Percentiles rank a stretch among this genome's conserved stretches.
Evolutionary conservation across 192 early-diverging fungal species (phyloP).

Genomic region (Anaeromyces robustus): DNA sequence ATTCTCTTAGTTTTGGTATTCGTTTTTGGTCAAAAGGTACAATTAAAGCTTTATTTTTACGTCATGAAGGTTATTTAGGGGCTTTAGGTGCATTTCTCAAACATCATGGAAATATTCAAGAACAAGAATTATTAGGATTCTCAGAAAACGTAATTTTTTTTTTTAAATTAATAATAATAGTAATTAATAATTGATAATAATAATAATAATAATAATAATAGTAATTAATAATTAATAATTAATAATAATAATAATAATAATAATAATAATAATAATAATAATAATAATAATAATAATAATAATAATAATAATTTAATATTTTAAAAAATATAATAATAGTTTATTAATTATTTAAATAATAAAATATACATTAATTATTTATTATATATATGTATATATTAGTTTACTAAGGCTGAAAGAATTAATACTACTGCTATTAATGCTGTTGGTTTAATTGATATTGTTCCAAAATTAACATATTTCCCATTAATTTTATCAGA

Average conservation of each 20-base stretch:
- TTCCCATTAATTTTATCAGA: conserved; percentile 42
- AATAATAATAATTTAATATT: too few relatives aligned
- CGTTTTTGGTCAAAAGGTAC: conserved; percentile 93
- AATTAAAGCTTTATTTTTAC: conserved; percentile 84
- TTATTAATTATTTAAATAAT: too few relatives aligned
- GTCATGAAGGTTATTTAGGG: conserved; percentile 94
- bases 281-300: too few relatives aligned
- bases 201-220: too few relatives aligned
- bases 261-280: too few relatives aligned
- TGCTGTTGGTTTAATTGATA: not conserved
- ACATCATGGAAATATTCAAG: conserved; percentile 6
- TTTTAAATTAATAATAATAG: not conserved
- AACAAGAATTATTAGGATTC: not conserved
- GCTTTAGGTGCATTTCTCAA: conserved; percentile 77
- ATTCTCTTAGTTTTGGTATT: conserved; percentile 90
- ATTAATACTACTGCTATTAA: not conserved
- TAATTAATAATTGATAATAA: not conserved
- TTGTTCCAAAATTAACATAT: not conserved
- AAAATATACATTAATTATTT: too few relatives aligned
- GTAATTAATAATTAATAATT: too few relatives aligned
- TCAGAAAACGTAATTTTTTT: not conserved
- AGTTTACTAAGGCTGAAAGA: not conserved
- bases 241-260: too few relatives aligned
- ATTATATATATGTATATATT: not conserved
- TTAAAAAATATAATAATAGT: too few relatives aligned